Base-by-base conservation (phyloP, 495 filamentous ascomycete species). In the Penicillium desertorum region DNA sequence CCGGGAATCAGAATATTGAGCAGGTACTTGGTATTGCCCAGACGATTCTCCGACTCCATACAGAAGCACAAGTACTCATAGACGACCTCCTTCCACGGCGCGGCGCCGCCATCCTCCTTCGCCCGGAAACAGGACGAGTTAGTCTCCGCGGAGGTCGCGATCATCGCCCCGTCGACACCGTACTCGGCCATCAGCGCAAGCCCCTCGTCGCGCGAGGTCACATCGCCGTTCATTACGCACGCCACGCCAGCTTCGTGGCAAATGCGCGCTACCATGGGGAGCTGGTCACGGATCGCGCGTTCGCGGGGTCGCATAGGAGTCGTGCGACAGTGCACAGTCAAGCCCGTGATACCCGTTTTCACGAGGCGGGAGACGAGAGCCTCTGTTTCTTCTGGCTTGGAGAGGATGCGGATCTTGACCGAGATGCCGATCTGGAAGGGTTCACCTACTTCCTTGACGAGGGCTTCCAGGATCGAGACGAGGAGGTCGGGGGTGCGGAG, bases 301-400 rank as follows among this genome's bases (percentile, higher is more conserved):
- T 97, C 91, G 12, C 91, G 75, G 10, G 93, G 91, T 25, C 94
- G 86, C 94, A 98, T 98, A 1, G 91, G 89, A 3, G 91, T 93
- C 1, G 94, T 98, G 20, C 95, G 90, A 69, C 94, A 98, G 73
- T 98, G 95, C 1, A 98, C 81, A 0, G 95, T 97, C 62, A 98
- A 69, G 3, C 92, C 90, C 3, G 87, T 92, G 62, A 98, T 97
- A 0, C 95, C 94, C 1, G 94, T 98, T 9, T 71, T 76, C 44
- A 88, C 86, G 2, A 98, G 81, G 53, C 82, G 78, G 22, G 82
- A 79, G 30, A 98, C 94, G 34, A 98, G 75, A 1, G 67, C 71
- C 56, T 88, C 83, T 2, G 94, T 98, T 61, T 83, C 64, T 56
- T 85, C 84, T 0, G 85, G 77, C 4, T 85, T 89, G 52, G 92